Conservation (phyloP, 2,329 filamentous ascomycete species). For the Alternaria solani region DNA sequence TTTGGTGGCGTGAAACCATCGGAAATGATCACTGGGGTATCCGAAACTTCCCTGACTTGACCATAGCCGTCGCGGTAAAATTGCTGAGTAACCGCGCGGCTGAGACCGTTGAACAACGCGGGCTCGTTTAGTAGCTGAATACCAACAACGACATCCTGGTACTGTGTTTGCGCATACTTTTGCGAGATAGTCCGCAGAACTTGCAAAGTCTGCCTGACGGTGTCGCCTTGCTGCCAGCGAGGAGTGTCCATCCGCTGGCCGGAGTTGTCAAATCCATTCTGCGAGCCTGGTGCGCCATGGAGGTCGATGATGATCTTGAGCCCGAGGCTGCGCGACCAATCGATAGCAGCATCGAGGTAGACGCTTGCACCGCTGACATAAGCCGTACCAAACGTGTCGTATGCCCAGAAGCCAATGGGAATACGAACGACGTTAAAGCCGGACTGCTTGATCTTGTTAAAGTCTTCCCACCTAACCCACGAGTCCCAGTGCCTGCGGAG, state of each 20-base stretch:
- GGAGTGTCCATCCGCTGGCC: conserved; percentile 58
- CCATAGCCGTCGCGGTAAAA: conserved; percentile 66
- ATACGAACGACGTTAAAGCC: conserved; percentile 68
- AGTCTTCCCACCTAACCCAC: conserved; percentile 61
- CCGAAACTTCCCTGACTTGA: conserved; percentile 54
- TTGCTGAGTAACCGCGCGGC: conserved; percentile 55
- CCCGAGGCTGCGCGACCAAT: conserved; percentile 62
- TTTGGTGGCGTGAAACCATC: conserved; percentile 64
- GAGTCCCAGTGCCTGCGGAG: conserved; percentile 61
- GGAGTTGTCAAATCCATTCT: conserved; percentile 71
- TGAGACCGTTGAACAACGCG: conserved; percentile 54
- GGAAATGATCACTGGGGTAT: conserved; percentile 64
- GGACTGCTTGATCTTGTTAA: conserved; percentile 63
- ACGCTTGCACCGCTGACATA: conserved; percentile 62
- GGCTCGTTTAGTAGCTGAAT: conserved; percentile 68
- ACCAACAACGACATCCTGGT: conserved; percentile 66
- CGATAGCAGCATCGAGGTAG: conserved; percentile 65
- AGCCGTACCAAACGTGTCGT: conserved; percentile 58
- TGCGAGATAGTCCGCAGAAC: conserved; percentile 66
- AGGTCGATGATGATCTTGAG: conserved; percentile 68
- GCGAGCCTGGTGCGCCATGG: conserved; percentile 64
- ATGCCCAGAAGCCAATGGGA: conserved; percentile 68
- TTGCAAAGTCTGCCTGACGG: conserved; percentile 60
- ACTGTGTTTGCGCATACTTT: conserved; percentile 63
- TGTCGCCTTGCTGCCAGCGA: conserved; percentile 59